A percentile compares a stretch with the other conserved stretches of the same genome.
These are phyloP conservation scores for Vigna radiata DNA, from an alignment of 306 rosid species.

Conservation along the genomic window DNA sequence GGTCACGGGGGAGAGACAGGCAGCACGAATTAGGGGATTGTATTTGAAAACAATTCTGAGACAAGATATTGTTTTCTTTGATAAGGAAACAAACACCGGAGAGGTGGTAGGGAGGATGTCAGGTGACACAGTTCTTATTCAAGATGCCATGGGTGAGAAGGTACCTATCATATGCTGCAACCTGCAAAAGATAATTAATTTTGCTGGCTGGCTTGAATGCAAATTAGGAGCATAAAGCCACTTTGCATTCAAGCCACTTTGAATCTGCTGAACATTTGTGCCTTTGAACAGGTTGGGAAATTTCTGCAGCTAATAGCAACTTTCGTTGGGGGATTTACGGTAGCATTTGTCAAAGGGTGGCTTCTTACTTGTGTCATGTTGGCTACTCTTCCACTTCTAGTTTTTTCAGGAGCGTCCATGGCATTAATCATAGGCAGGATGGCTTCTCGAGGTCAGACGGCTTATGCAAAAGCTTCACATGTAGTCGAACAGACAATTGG, in stretches of 20 bases:
- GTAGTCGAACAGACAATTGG: slow-evolving; percentile 91
- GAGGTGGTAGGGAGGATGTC: slow-evolving; percentile 95
- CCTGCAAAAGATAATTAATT: not conserved
- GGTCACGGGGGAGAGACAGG: slow-evolving; percentile 95
- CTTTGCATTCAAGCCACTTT: not conserved
- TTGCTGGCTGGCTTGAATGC: slow-evolving; percentile 3
- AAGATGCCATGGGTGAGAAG: slow-evolving; percentile 99
- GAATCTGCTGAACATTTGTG: slow-evolving; percentile 15
- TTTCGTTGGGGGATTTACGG: slow-evolving; percentile 69
- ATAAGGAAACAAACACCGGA: slow-evolving; percentile 86
- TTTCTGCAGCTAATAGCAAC: slow-evolving; percentile 70
- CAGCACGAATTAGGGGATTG: slow-evolving; percentile 82
- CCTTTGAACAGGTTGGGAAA: slow-evolving; percentile 74
- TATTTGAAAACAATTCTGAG: slow-evolving; percentile 85
- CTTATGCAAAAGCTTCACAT: slow-evolving; percentile 84
- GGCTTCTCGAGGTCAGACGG: slow-evolving; percentile 77
- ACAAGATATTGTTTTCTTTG: slow-evolving; percentile 89
- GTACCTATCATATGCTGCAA: slow-evolving; percentile 40
- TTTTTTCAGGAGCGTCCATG: slow-evolving; percentile 65
- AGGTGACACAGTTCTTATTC: slow-evolving; percentile 91
- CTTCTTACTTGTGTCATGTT: slow-evolving; percentile 82
- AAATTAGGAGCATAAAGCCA: slow-evolving; percentile 2
- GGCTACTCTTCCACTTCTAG: slow-evolving; percentile 81
- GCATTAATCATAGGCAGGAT: slow-evolving; percentile 60
- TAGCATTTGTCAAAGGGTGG: slow-evolving; percentile 89